phyloP scores from a whole-genome alignment of 139 green algal genomes.

The Coccomyxa sp. region DNA sequence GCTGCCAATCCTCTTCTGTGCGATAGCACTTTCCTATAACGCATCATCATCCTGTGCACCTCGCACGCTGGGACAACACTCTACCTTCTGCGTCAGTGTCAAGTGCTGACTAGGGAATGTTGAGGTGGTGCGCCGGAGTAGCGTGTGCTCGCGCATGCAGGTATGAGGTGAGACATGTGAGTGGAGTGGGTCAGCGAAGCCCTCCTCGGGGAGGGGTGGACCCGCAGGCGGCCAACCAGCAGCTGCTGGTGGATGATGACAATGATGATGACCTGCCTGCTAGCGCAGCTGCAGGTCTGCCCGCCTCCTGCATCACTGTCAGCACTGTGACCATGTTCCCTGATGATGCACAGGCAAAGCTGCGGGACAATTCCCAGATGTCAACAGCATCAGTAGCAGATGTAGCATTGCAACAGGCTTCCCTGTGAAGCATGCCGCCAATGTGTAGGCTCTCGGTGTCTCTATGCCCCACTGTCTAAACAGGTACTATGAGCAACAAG shows the following conservation, averaged over 20 bases:
- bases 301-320: not conserved
- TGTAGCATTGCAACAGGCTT: too few species aligned
- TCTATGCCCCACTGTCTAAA: too few species aligned
- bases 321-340: too few species aligned
- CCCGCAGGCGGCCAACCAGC: constrained; percentile 30
- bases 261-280: not conserved
- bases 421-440: too few species aligned
- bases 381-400: too few species aligned
- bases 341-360: too few species aligned
- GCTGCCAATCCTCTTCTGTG: not conserved
- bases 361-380: too few species aligned
- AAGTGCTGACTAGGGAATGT: not conserved
- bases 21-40: not conserved
- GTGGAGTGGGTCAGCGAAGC: constrained; percentile 19
- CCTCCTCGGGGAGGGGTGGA: constrained; percentile 34
- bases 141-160: not conserved
- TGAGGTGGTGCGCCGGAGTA: not conserved
- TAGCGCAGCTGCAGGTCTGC: constrained; percentile 14
- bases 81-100: not conserved
- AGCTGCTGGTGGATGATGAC: constrained; percentile 42
- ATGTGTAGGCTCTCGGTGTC: too few species aligned
- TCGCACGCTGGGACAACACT: not conserved
- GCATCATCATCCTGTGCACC: not conserved
- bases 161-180: constrained; percentile 32
- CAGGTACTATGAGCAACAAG: too few species aligned